phyloP scores from a whole-genome alignment of 345 rosid species.

The Gossypium thurberi region DNA sequence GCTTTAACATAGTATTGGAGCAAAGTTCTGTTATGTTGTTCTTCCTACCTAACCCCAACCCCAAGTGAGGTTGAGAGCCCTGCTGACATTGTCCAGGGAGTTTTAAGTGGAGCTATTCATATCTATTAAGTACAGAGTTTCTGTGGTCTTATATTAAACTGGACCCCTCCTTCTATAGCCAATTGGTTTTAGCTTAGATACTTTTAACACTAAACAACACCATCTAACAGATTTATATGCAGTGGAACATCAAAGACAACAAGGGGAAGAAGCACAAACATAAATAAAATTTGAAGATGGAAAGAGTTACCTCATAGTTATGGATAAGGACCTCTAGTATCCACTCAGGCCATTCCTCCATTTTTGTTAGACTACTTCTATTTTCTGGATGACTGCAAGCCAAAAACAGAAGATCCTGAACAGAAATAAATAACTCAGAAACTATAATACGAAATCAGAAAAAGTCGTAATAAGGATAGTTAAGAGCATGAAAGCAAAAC shows the following conservation, averaged over 20 bases:
- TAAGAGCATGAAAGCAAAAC: constrained; percentile 13
- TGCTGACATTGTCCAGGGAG: neutral
- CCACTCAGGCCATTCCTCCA: constrained; percentile 99
- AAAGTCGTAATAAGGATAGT: neutral
- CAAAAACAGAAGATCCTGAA: constrained; percentile 99
- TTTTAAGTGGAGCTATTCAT: neutral
- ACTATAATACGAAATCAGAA: constrained; percentile 13
- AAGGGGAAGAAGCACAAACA: constrained; percentile 1
- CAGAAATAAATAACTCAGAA: constrained; percentile 42
- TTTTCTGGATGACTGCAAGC: constrained; percentile 99
- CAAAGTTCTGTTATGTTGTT: neutral
- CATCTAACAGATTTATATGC: neutral
- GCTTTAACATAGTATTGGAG: neutral
- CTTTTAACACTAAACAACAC: neutral
- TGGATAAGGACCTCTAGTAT: constrained; percentile 79
- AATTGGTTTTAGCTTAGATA: neutral
- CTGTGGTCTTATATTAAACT: neutral
- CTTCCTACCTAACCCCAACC: neutral
- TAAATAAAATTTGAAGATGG: constrained; percentile 14
- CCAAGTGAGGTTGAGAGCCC: neutral
- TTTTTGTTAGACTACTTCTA: constrained; percentile 71
- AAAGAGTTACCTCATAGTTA: constrained; percentile 66
- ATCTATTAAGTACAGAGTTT: neutral
- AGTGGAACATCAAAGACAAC: neutral
- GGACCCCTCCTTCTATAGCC: neutral